Conservation (phyloP, 345 rosid genomes). For the Eucalyptus tenuipes region DNA sequence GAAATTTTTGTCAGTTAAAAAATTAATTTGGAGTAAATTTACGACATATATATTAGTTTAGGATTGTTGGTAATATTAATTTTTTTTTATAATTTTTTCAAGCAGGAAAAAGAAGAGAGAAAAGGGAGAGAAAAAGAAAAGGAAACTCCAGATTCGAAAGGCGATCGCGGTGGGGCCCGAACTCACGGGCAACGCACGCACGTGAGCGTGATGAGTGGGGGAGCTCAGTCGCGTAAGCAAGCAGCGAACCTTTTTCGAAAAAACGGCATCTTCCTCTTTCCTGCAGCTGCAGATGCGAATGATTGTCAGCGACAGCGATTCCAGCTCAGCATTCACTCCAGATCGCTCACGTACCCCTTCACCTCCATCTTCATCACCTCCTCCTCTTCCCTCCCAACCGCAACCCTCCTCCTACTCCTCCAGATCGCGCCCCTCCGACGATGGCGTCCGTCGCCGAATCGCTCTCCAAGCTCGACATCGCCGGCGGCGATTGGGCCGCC, state of each 20-base stretch:
- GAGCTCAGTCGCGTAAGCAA: neutral
- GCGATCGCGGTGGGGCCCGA: neutral
- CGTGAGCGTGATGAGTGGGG: neutral
- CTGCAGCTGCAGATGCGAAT: neutral
- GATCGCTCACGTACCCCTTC: neutral
- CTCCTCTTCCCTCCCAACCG: neutral
- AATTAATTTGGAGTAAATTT: too few relatives aligned
- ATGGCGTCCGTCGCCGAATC: constrained; percentile 5
- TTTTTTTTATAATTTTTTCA: neutral
- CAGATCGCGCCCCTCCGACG: neutral
- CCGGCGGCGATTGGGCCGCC: constrained; percentile 22
- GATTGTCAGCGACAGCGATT: neutral
- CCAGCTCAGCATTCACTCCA: neutral
- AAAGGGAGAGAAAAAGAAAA: neutral
- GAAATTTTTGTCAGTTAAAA: too few relatives aligned
- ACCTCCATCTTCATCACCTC: neutral
- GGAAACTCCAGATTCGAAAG: neutral
- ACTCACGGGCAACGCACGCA: neutral
- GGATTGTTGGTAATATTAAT: neutral
- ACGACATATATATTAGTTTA: too few relatives aligned
- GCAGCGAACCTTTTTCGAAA: neutral
- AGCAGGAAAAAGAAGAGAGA: too few relatives aligned
- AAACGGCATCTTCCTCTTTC: neutral
- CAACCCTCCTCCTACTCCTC: neutral
- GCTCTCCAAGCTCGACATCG: constrained; percentile 18